Base-by-base conservation (phyloP, 257 asterid species). In the Datura wrightii region DNA sequence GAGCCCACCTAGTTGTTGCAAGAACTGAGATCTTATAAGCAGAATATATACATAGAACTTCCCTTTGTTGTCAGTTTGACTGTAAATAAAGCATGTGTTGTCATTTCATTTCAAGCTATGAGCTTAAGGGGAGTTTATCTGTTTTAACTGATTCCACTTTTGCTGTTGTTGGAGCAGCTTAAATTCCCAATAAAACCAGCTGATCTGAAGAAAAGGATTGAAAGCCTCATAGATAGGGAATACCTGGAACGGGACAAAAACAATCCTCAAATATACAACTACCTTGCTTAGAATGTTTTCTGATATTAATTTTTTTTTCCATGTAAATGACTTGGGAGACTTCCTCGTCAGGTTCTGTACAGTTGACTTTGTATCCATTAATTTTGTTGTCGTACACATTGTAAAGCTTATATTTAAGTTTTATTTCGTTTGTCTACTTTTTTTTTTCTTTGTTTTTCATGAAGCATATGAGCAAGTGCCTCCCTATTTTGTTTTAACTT, bases 121-220 rank as follows among this genome's bases (percentile, higher is more conserved):
- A 67, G 50, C 50, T 37, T 16, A 15, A 39, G 42, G 82, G 82
- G 62, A 34, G 42, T 48, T 48, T 19, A 4, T 50, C 31, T 76
- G 4, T 76, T 50, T 76, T 44, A 13, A 44, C 84, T 60, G 13
- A 44, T 14, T 60, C 54, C 54, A 60, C 41, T 67, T 19, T 42
- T 10, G 1, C 4, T 80, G 63, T 37, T 80, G 56, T 80, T 79
- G 82, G 34, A 80, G 83, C 98, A 96, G 99, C 98, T 96, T 83
- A 96, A 96, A 86, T 96, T 96, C 80, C 99, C 99, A 9, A 94
- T 96, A 89, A 96, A 96, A 90, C 99, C 98, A 36, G 96, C 97
- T 0, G 99, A 96, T 88, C 87, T 96, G 97, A 96, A 96, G 98
- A 96, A 96, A 86, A 89, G 99, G 90, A 96, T 96, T 63, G 99